These are phyloP conservation scores for Glycyrrhiza uralensis DNA, from an alignment of 306 rosid species.

Conservation along the genomic window DNA sequence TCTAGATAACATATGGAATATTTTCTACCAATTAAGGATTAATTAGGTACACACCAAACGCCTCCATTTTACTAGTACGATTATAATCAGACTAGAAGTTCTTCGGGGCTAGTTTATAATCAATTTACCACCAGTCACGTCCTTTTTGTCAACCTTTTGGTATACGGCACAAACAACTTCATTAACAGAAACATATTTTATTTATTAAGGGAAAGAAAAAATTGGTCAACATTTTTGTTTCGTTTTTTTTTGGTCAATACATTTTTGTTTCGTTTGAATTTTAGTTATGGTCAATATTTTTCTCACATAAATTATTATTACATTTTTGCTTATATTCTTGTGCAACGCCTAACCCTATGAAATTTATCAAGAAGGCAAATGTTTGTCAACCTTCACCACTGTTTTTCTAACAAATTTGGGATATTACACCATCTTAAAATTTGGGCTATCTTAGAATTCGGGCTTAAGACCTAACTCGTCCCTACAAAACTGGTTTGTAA, in stretches of 20 bases:
- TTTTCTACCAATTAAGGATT: constrained; percentile 25
- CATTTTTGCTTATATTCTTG: neutral
- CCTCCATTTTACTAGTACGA: constrained; percentile 17
- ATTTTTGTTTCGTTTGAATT: constrained; percentile 6
- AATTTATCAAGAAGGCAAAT: neutral
- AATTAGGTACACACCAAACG: constrained; percentile 39
- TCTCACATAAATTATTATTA: neutral
- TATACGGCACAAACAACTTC: constrained; percentile 49
- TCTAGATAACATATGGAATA: neutral
- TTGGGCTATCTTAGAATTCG: too few relatives aligned
- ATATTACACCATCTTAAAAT: too few relatives aligned
- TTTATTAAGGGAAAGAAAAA: neutral
- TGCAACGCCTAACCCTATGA: neutral
- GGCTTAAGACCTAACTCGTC: too few relatives aligned
- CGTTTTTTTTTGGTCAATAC: too few relatives aligned
- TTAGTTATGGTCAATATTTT: neutral
- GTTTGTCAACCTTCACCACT: constrained; percentile 1
- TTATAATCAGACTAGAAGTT: constrained; percentile 11
- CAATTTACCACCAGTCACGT: constrained; percentile 18
- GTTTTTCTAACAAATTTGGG: neutral
- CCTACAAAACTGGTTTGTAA: too few relatives aligned
- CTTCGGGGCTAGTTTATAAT: constrained; percentile 14
- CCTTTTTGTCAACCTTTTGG: constrained; percentile 46
- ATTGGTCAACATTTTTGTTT: constrained; percentile 27
- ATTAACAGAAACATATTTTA: constrained; percentile 12